Evolutionary conservation across 2,329 filamentous ascomycete species (phyloP), one percentile per base, ranked within the genome.

Genomic region (Davidsoniella neocaledoniae): DNA sequence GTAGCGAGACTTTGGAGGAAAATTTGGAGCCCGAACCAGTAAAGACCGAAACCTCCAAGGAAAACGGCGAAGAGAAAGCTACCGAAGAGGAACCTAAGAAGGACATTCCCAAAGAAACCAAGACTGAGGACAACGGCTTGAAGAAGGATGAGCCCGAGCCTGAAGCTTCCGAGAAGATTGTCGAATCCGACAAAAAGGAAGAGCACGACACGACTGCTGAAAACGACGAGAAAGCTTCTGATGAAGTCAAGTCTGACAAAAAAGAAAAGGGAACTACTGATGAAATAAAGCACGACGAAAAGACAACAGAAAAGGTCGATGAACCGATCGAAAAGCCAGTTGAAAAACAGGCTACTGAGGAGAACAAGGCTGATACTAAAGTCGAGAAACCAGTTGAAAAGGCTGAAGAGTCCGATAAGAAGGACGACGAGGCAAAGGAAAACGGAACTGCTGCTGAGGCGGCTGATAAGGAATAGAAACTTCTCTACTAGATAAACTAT

Each of bases 61-160:
- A 51, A 21, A 40, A 29, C n/a, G 48, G 38, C 10, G 21, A 37
- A 10, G 58, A 59, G 23, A 58, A 62, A 53, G 57, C 55, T 46
- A 63, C 62, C 5, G 61, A 66, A 48, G 53, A 44, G 33, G 44
- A 42, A 23, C 25, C 14, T 3, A 26, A 46, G 29, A 26, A 50
- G 21, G 25, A 44, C 6, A 23, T 7, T 9, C 25, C 4, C 12
- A 25, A 26, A 6, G 43, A 47, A 8, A n/a, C 23, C 16, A 33
- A 33, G 23, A 14, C n/a, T 5, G 16, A 40, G 14, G 39, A 50
- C 5, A 40, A 55, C 43, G 38, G 38, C 4, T 37, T 54, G 52
- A 23, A 55, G 33, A 17, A 48, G 16, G 37, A 49, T 14, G 45
- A 46, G 26, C 25, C 26, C 6, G 25, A 48, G 16, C 19, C 36